phyloP scores from a whole-genome alignment of 345 rosid genomes.

The Brassica rapa region DNA sequence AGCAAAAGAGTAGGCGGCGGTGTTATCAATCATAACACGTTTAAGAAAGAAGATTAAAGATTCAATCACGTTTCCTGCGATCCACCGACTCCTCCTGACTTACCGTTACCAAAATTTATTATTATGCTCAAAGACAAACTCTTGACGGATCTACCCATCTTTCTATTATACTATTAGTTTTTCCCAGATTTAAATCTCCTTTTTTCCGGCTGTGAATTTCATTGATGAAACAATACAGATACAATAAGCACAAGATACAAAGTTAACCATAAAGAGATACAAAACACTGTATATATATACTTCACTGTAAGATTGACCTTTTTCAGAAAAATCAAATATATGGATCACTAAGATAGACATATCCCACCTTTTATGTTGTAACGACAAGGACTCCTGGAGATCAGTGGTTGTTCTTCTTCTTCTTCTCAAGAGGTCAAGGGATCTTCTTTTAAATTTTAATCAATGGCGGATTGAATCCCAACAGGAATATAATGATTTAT shows the following conservation, averaged over 20 bases:
- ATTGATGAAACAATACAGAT: no score
- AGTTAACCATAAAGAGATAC: neutral
- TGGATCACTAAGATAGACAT: neutral
- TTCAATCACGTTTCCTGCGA: conserved; percentile 33
- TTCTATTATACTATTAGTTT: neutral
- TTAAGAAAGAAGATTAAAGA: conserved; percentile 7
- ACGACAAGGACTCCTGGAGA: neutral
- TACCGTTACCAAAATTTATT: neutral
- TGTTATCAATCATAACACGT: neutral
- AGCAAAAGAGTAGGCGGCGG: conserved; percentile 3
- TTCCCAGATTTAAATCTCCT: neutral
- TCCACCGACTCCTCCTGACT: conserved; percentile 23
- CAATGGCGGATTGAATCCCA: conserved; percentile 19
- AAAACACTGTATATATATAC: neutral
- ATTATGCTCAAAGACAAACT: neutral
- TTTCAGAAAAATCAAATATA: neutral
- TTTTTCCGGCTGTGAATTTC: no score
- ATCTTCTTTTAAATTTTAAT: neutral
- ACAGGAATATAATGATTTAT: neutral
- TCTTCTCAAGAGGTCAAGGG: neutral
- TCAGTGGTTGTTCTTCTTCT: neutral
- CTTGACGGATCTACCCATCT: neutral
- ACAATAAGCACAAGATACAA: no score
- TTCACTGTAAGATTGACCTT: neutral
- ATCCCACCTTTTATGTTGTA: neutral